Evolutionary conservation across 257 asterid species (phyloP).

Genomic region (Solanum boliviense): DNA sequence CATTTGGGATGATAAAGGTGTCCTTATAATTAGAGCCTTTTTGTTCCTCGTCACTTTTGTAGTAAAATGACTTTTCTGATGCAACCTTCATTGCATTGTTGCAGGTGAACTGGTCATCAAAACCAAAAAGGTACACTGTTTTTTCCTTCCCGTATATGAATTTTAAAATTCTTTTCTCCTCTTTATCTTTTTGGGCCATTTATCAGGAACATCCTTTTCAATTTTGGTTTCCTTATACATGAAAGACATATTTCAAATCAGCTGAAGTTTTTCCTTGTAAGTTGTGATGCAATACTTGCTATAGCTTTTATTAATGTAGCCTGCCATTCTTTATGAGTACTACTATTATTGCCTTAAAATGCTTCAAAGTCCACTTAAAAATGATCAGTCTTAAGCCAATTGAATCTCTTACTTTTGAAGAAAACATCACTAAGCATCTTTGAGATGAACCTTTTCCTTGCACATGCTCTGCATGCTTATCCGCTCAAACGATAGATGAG

Average conservation of each 20-base stretch:
- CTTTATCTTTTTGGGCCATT: background rate
- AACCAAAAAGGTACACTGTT: slow-evolving; percentile 37
- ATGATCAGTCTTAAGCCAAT: background rate
- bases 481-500: background rate
- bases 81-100: background rate
- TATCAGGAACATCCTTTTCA: background rate
- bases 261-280: background rate
- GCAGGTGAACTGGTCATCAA: slow-evolving; percentile 43
- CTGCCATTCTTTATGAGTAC: background rate
- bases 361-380: background rate
- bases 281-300: background rate
- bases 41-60: background rate
- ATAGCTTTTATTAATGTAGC: background rate
- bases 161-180: background rate
- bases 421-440: background rate
- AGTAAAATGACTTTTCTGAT: slow-evolving; percentile 9
- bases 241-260: background rate
- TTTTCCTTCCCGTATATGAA: background rate
- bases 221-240: background rate
- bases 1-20: slow-evolving; percentile 62
- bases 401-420: background rate
- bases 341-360: background rate
- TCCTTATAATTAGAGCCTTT: background rate
- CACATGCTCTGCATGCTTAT: background rate
- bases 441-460: background rate